Base-by-base conservation (phyloP, 2,329 filamentous ascomycete species). In the Tolypocladium ovalisporum region DNA sequence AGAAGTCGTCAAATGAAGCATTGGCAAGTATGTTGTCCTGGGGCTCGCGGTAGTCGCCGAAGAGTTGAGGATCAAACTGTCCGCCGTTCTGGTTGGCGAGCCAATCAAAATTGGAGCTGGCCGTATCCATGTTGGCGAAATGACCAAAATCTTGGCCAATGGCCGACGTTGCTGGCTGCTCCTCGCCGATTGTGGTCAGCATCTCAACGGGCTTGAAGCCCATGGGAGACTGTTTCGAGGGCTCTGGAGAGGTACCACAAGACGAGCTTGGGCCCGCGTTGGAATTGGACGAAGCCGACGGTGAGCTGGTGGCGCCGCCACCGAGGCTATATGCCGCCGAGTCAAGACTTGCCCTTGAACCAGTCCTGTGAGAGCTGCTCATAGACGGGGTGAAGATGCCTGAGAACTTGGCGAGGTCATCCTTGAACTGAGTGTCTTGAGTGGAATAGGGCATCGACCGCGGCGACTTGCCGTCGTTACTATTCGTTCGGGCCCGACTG, bases 41-140 rank as follows among this genome's bases (percentile, higher is more conserved):
- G 0, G 90, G 86, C 67, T 99, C 94, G 55, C 94, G 86, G 73
- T 97, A 97, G 64, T 91, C 89, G 56, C 88, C 89, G 70, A 97
- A 97, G 5, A 97, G 79, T 57, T 94, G 85, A 0, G 94, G 93
- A 61, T 97, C 92, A 66, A 97, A 97, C 62, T 88, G 85, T 57
- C 89, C 89, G 58, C 87, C 86, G 65, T 91, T 93, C 69, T 95
- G 89, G 65, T 87, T 86, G 42, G 85, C 81, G 54, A 94, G 77
- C 83, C 87, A 92, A 68, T 89, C 86, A 64, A 90, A 79, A 63
- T 82, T 82, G 63, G 76, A 79, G 58, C 77, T 71, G 61, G 79
- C 78, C 56, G 82, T 62, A 32, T 73, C 70, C 3, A 69, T 55
- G 29, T 71, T 67, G 47, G 64, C 60, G 54, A 72, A 70, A 24